A percentile compares a stretch with the other conserved stretches of the same genome.
Conservation (phyloP, 257 asterid species). For the Primulina tabacum region DNA sequence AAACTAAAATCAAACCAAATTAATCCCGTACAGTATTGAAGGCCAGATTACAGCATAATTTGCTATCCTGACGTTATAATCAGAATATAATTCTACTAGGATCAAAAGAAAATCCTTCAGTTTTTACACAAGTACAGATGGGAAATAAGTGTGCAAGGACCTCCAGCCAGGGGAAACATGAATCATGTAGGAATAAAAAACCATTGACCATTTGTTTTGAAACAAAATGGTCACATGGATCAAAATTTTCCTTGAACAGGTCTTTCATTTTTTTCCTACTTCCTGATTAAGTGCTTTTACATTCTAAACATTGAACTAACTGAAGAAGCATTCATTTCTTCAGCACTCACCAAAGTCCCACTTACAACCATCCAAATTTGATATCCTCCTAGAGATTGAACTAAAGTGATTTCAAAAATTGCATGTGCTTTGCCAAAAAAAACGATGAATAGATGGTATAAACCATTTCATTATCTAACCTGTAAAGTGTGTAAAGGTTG, state of each 20-base stretch:
- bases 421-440: background rate
- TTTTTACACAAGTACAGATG: constrained; percentile 14
- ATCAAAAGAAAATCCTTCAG: background rate
- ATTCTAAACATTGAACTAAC: too few relatives aligned
- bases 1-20: background rate
- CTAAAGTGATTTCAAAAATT: background rate
- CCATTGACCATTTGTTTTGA: constrained; percentile 16
- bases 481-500: constrained; percentile 52
- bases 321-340: background rate
- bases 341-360: background rate
- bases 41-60: constrained; percentile 1
- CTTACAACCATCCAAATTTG: background rate
- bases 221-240: constrained; percentile 12
- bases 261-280: background rate
- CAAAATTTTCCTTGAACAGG: background rate
- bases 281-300: background rate
- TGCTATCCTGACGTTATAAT: constrained; percentile 8
- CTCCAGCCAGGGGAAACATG: constrained; percentile 7
- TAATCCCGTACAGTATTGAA: background rate
- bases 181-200: constrained; percentile 9
- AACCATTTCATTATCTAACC: constrained; percentile 33
- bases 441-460: background rate
- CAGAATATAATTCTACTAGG: constrained; percentile 15
- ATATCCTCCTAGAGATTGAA: background rate
- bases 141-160: background rate